phyloP scores from a whole-genome alignment of 2,329 filamentous ascomycete genomes.

The Fusarium heterosporum region DNA sequence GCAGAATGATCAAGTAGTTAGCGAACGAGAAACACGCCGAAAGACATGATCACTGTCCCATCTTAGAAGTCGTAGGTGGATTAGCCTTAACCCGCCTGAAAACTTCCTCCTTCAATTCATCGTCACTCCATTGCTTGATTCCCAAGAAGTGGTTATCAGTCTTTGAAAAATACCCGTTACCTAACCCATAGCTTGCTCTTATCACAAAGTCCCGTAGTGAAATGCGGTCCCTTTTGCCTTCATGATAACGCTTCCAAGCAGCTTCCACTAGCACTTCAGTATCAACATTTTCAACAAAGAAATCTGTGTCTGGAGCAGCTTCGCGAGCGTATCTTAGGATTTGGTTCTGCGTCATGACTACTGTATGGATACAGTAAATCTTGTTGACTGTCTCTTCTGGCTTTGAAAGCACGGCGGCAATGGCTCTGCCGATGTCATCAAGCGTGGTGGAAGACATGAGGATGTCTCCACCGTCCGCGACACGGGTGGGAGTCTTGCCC shows the following conservation, averaged over 20 bases:
- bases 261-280: background rate
- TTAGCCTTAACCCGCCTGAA: background rate
- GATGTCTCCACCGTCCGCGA: background rate
- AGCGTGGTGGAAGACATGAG: background rate
- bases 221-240: background rate
- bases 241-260: slow-evolving; percentile 11
- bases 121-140: background rate
- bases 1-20: no score
- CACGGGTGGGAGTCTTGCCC: background rate
- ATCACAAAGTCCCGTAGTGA: background rate
- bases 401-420: background rate
- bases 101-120: background rate
- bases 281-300: background rate
- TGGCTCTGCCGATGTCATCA: slow-evolving; percentile 6
- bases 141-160: slow-evolving; percentile 1
- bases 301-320: background rate
- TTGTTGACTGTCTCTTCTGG: background rate
- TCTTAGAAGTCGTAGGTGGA: accelerated
- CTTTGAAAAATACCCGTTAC: background rate
- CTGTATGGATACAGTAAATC: background rate
- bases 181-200: slow-evolving; percentile 7
- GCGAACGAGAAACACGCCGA: background rate
- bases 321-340: background rate
- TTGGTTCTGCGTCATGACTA: slow-evolving; percentile 19
- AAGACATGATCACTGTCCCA: background rate